Conservation (phyloP, 1,284 basidiomycete genomes). For the Ganoderma meredithae region DNA sequence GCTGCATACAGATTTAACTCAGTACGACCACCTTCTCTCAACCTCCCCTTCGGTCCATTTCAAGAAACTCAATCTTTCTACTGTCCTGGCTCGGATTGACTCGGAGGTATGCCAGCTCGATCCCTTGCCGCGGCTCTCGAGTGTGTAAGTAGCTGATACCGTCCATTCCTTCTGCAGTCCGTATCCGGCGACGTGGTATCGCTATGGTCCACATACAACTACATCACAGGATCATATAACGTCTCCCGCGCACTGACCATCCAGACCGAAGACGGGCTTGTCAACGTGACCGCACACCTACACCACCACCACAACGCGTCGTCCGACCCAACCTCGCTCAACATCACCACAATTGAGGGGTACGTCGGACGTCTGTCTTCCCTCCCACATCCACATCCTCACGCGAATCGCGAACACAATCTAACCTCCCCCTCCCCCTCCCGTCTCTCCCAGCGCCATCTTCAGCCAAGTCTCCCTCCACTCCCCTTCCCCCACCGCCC, state of each 20-base stretch:
- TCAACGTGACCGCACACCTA: not conserved
- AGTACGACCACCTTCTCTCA: not conserved
- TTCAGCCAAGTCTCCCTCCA: slow-evolving; percentile 4
- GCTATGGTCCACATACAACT: not conserved
- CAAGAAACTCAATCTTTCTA: not conserved
- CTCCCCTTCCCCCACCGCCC: not conserved
- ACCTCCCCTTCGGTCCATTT: slow-evolving; percentile 2
- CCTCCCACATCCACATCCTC: not conserved
- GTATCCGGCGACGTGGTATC: not conserved
- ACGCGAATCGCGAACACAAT: not conserved
- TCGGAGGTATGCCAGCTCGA: slow-evolving; percentile 12
- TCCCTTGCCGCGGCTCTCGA: not conserved
- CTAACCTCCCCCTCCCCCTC: not conserved
- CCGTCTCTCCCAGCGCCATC: not conserved
- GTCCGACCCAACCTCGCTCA: not conserved
- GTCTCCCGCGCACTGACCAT: not conserved
- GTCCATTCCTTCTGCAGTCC: not conserved
- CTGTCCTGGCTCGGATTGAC: not conserved
- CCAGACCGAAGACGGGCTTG: slow-evolving; percentile 1
- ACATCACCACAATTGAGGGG: not conserved
- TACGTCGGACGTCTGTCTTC: not conserved
- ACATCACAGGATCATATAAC: not conserved
- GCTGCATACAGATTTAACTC: not conserved
- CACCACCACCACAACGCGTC: not conserved
- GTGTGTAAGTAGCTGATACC: not conserved